A percentile compares a stretch with the other conserved stretches of the same genome.
Evolutionary conservation across 495 filamentous ascomycete species (phyloP).

Genomic region (Lepraria neglecta): DNA sequence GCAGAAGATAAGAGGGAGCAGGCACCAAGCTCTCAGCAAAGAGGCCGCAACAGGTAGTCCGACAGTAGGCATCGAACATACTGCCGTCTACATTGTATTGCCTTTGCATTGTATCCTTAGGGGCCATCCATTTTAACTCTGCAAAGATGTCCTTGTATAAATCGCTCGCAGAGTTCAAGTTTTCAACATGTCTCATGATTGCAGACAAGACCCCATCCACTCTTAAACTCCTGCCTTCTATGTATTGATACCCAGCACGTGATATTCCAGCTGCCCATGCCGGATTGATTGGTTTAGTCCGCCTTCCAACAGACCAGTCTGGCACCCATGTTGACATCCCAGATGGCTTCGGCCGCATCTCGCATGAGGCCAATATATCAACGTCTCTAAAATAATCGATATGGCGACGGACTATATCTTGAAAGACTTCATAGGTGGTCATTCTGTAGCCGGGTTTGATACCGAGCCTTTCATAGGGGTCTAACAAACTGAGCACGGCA

Average conservation of each 20-base stretch:
- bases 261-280: background rate
- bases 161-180: too few species aligned
- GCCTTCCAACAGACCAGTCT: background rate
- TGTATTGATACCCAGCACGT: background rate
- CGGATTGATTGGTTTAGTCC: background rate
- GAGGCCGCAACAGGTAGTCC: background rate
- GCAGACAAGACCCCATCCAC: too few species aligned
- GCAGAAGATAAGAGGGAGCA: too few species aligned
- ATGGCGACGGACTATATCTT: background rate
- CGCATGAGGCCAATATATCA: background rate
- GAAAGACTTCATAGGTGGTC: background rate
- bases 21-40: background rate
- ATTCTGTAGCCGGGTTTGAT: slow-evolving; percentile 13
- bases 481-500: slow-evolving; percentile 4
- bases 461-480: background rate
- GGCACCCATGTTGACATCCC: slow-evolving; percentile 12
- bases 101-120: background rate
- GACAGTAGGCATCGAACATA: slow-evolving; percentile 10
- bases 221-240: too few species aligned
- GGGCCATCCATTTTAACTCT: background rate
- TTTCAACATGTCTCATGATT: too few species aligned
- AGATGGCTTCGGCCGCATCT: too few species aligned
- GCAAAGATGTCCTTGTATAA: slow-evolving; percentile 3
- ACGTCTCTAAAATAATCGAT: background rate
- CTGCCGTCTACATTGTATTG: slow-evolving; percentile 3